Base-by-base conservation (phyloP, 164 flowering plant genomes). In the Umbilicus rupestris region DNA sequence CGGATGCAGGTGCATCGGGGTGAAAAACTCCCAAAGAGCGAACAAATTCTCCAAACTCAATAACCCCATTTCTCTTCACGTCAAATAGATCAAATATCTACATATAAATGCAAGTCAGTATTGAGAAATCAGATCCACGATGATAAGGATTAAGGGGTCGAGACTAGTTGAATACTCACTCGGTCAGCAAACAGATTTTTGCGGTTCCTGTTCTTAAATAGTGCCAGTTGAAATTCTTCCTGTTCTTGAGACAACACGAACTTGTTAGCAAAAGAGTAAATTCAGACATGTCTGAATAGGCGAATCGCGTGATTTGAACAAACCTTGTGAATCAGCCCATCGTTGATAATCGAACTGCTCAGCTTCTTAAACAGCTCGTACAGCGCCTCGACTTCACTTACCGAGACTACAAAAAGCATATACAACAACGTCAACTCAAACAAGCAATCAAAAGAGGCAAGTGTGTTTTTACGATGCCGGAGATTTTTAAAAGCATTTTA, bases 11-110 rank as follows among this genome's bases (percentile, higher is more conserved):
- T 31, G 93, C 86, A 75, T 81, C 76, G 30, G 97, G 97, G 67
- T 90, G 95, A 70, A 90, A 90, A 19, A 90, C 80, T 29, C 84
- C 80, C 62, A 88, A 62, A 57, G 97, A 82, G 66, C 92, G 80
- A 68, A 90, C 95, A 75, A 90, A 90, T 69, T 90, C 97, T 26
- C 91, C 97, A 77, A 87, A 87, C 44, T 90, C 95, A 20, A 90
- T 86, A 17, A 86, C 95, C n/a, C 97, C 97, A 68, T 90, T 86
- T 30, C 77, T 82, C 65, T 90, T 90, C 65, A 80, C 64, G 76
- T 88, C 95, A 79, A 90, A 90, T 57, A 87, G 57, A 73, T 90
- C 90, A 73, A 90, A 90, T 65, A 88, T 81, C 97, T 90, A 52
- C 71, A 74, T 33, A 39, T 19, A 29, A 17, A 20, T 5, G 15